These are phyloP conservation scores for Isoetes engelmannii DNA, from an alignment of 83 land plant species.

Conservation along the genomic window DNA sequence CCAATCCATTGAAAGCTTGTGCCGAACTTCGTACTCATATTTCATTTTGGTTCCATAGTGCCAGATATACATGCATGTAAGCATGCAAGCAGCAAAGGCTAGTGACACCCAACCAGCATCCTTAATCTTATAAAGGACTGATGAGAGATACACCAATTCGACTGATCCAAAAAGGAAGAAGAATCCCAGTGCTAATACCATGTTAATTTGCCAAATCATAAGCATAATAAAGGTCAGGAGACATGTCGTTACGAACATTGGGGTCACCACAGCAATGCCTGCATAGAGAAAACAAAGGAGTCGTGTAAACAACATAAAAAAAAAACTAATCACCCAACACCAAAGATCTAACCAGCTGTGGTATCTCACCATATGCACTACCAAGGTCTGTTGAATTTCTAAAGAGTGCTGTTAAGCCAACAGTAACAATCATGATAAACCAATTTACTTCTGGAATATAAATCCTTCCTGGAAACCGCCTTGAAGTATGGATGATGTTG, in stretches of 20 bases:
- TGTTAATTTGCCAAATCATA: constrained; percentile 87
- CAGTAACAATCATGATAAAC: constrained; percentile 76
- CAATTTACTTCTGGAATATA: constrained; percentile 89
- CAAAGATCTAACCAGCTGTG: constrained; percentile 1
- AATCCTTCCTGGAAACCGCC: constrained; percentile 61
- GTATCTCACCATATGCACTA: constrained; percentile 80
- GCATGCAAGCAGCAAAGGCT: constrained; percentile 46
- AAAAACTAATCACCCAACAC: background rate
- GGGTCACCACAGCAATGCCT: constrained; percentile 90
- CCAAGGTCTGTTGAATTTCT: constrained; percentile 62
- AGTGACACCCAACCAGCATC: constrained; percentile 89
- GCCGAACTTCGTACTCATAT: constrained; percentile 80
- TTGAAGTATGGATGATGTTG: constrained; percentile 88
- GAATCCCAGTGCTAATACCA: constrained; percentile 59
- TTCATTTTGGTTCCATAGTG: constrained; percentile 85
- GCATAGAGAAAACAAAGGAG: constrained; percentile 13
- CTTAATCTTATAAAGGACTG: constrained; percentile 57
- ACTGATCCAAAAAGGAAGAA: constrained; percentile 60
- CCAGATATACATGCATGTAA: constrained; percentile 82
- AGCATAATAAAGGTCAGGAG: constrained; percentile 85
- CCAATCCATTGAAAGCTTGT: constrained; percentile 77
- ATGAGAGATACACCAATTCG: constrained; percentile 62
- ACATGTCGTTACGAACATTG: constrained; percentile 82
- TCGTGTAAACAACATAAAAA: background rate
- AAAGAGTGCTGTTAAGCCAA: constrained; percentile 51